A percentile compares a stretch with the other conserved stretches of the same genome.
phyloP scores from a whole-genome alignment of 108 stramenopile species.

The Cyclotella baltica region DNA sequence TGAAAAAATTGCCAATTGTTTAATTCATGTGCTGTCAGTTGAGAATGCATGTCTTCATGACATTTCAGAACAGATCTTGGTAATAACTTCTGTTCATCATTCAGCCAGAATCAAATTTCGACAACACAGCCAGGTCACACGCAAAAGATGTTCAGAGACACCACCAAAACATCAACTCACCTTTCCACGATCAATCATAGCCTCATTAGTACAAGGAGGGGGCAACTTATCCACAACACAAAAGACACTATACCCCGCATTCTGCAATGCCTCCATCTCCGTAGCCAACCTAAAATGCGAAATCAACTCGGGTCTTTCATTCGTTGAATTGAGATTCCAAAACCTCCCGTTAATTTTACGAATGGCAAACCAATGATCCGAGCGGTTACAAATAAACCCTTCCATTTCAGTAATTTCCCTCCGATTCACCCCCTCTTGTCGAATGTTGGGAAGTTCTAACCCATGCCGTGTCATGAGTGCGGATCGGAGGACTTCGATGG shows the following conservation, averaged over 20 bases:
- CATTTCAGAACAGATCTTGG: slow-evolving; percentile 23
- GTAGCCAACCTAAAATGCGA: slow-evolving; percentile 82
- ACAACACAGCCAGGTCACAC: background rate
- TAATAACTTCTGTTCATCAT: slow-evolving; percentile 21
- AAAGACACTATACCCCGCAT: slow-evolving; percentile 69
- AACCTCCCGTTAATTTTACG: slow-evolving; percentile 79
- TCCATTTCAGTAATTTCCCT: slow-evolving; percentile 70
- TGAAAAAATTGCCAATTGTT: background rate
- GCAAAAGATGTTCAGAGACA: background rate
- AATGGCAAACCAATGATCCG: slow-evolving; percentile 91
- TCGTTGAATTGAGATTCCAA: slow-evolving; percentile 88
- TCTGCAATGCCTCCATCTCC: slow-evolving; percentile 67
- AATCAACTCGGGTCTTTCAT: slow-evolving; percentile 72
- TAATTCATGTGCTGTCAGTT: slow-evolving; percentile 15
- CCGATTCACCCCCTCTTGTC: slow-evolving; percentile 49
- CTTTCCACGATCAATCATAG: slow-evolving; percentile 53
- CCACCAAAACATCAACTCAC: slow-evolving; percentile 18
- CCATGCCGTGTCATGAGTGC: slow-evolving; percentile 58
- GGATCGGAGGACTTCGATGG: slow-evolving; percentile 79
- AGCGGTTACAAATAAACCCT: slow-evolving; percentile 82
- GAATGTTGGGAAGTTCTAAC: slow-evolving; percentile 62
- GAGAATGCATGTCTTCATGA: slow-evolving; percentile 8
- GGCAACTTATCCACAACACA: slow-evolving; percentile 59
- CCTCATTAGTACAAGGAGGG: slow-evolving; percentile 45
- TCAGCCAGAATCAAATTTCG: background rate